These are phyloP conservation scores for Vigna nakashimae DNA, from an alignment of 306 rosid genomes.

Conservation along the genomic window DNA sequence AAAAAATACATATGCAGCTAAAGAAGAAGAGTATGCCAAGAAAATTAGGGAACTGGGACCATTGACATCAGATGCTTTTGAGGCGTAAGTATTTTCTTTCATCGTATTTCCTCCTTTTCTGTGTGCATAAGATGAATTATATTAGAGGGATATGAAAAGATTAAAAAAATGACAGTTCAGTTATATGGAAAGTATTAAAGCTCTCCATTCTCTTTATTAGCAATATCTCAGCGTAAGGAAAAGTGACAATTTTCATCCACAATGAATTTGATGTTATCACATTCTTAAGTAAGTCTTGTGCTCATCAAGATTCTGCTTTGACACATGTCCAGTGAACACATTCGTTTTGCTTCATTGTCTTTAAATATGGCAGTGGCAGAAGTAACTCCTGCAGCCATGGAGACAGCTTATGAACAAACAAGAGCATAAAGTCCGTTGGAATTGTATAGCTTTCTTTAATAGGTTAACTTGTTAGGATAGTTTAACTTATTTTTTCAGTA, in stretches of 20 bases:
- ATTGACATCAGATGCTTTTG: conserved; percentile 95
- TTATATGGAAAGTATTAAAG: conserved; percentile 15
- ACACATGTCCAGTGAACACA: background rate
- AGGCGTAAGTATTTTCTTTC: conserved; percentile 62
- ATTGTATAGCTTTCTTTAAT: too few species aligned
- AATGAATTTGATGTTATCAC: conserved; percentile 3
- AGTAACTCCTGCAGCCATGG: conserved; percentile 25
- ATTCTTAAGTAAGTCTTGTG: conserved; percentile 13
- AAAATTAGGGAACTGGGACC: conserved; percentile 94
- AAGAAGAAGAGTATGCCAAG: conserved; percentile 89
- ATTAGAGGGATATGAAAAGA: conserved; percentile 25
- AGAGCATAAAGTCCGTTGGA: background rate
- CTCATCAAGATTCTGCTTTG: conserved; percentile 8
- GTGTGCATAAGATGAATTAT: background rate
- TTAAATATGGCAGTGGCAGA: conserved; percentile 26
- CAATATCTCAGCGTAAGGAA: background rate
- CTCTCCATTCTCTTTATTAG: conserved; percentile 30
- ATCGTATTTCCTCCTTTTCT: background rate
- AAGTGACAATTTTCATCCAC: background rate
- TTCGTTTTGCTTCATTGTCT: background rate
- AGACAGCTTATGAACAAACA: background rate
- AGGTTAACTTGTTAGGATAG: too few species aligned
- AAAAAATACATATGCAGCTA: conserved; percentile 75
- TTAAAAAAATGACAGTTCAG: conserved; percentile 5
- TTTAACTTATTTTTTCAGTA: too few species aligned